Base-by-base conservation (phyloP, 768 basidiomycete genomes). In the Suillus placidus region DNA sequence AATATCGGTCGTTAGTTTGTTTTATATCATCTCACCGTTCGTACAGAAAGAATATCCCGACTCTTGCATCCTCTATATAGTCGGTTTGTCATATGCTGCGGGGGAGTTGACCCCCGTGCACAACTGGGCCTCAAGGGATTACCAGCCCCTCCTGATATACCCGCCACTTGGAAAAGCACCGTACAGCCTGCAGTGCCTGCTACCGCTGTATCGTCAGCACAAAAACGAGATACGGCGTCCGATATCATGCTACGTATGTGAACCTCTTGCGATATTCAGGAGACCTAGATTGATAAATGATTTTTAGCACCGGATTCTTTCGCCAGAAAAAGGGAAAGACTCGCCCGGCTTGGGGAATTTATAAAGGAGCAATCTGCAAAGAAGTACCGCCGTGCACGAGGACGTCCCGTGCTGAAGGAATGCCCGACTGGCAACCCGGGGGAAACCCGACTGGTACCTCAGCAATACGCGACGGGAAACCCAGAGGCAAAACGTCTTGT, bases 211-310 rank as follows among this genome's bases (percentile, higher is more conserved):
- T 60, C 65, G 56, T 62, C 67, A 54, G 62, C 68, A 30, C 32
- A 34, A 30, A 6, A 14, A 34, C 2, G 10, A 20, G 32, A 34
- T 2, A 18, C 5, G 20, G 62, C 76, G 20, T 18, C 42, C 16
- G 65, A 71, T 14, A 69, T 72, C 3, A 82, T 82, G 81, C 77
- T 75, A 62, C 80, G 81, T 82, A 73, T 69, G 77, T 71, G 64
- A 66, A 47, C 49, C 68, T 55, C 64, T 64, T 51, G 66, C 45
- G 32, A 52, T 30, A 7, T 14, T 52, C 51, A 52, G 32, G 26
- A 51, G 38, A 7, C 43, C 57, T 55, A 12, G 0, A 55, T 55
- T 40, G 56, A 61, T 70, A 42, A 72, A 65, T 23, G 26, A 67
- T 65, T 54, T 56, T 20, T 69, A 82, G 81, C 81, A 2, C 81